phyloP scores from a whole-genome alignment of 305 asterid species.

The Fraxinus floribunda region DNA sequence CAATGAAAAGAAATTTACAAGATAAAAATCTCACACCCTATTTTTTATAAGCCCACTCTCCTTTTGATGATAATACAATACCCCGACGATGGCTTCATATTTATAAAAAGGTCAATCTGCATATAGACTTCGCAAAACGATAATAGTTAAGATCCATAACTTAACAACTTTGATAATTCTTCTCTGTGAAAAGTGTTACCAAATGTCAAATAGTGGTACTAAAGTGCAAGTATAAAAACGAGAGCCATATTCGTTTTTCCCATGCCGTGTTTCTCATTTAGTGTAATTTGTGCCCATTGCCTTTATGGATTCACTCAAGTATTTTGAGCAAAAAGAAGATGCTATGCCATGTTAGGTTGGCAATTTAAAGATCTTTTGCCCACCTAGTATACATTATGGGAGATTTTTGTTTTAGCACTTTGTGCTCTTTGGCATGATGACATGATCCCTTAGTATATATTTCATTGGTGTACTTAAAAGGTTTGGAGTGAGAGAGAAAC shows the following conservation, averaged over 20 bases:
- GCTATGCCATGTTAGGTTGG: neutral
- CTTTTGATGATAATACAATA: neutral
- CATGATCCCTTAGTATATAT: neutral
- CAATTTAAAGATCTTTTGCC: neutral
- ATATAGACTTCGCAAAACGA: neutral
- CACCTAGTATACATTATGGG: neutral
- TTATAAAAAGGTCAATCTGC: neutral
- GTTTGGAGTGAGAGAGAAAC: neutral
- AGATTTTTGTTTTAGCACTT: neutral
- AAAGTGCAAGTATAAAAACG: neutral
- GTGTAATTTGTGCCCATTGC: neutral
- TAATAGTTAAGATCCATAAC: neutral
- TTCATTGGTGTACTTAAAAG: neutral
- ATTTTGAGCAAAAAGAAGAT: neutral
- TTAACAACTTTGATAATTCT: too few relatives aligned
- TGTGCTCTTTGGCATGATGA: neutral
- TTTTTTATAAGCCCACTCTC: neutral
- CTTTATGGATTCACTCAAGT: too few relatives aligned
- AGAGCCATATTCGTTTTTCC: neutral
- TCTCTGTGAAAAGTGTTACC: neutral
- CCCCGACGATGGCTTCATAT: neutral
- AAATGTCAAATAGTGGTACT: neutral
- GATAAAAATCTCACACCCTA: too few relatives aligned
- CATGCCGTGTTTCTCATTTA: neutral
- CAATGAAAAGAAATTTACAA: too few relatives aligned